Evolutionary conservation across 164 flowering plant genomes (phyloP).

Genomic region (Piper betle): DNA sequence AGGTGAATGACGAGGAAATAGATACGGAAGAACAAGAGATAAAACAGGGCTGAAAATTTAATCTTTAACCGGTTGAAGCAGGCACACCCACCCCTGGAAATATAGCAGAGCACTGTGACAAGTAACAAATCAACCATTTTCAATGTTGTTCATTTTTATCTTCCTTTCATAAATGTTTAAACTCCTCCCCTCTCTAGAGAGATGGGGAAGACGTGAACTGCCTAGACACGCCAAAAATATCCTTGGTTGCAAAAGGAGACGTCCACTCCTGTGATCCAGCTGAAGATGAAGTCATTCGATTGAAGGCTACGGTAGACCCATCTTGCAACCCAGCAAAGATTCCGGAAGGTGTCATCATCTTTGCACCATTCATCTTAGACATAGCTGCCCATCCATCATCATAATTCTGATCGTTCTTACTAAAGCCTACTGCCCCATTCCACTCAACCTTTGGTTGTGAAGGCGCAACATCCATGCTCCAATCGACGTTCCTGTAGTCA

Average conservation of each 20-base stretch:
- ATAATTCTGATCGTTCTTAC: slow-evolving; percentile 18
- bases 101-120: slow-evolving; percentile 9
- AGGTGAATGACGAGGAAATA: no score
- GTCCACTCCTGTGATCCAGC: slow-evolving; percentile 56
- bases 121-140: slow-evolving; percentile 6
- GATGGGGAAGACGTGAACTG: slow-evolving; percentile 63
- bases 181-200: slow-evolving; percentile 19
- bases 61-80: slow-evolving; percentile 3
- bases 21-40: no score
- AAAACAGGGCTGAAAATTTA: no score
- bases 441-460: slow-evolving; percentile 21
- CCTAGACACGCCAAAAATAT: slow-evolving; percentile 50
- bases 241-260: slow-evolving; percentile 57
- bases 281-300: slow-evolving; percentile 10
- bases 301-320: slow-evolving; percentile 16
- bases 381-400: slow-evolving; percentile 17
- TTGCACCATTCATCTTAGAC: slow-evolving; percentile 4
- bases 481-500: slow-evolving; percentile 65
- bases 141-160: slow-evolving; percentile 1
- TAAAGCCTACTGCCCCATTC: slow-evolving; percentile 22
- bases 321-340: slow-evolving; percentile 29
- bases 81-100: slow-evolving; percentile 2
- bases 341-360: slow-evolving; percentile 18
- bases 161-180: slow-evolving; percentile 6
- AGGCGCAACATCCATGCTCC: slow-evolving; percentile 37